These are phyloP conservation scores for Sisymbrium altissimum DNA, from an alignment of 345 rosid genomes.

Conservation along the genomic window DNA sequence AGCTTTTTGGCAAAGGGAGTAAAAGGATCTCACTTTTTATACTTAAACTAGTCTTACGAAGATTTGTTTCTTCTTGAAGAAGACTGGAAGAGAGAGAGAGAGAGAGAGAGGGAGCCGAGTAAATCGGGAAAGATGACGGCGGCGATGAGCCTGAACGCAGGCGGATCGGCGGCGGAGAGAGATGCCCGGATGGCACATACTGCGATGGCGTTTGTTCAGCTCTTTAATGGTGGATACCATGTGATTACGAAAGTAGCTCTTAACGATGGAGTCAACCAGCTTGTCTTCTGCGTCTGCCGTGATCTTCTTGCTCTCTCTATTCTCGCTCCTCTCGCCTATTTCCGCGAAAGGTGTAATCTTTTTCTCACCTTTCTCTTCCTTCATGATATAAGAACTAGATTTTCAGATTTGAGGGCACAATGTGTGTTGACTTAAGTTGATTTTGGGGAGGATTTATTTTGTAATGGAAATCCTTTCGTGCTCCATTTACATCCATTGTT, in stretches of 20 bases:
- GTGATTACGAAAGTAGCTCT: slow-evolving; percentile 96
- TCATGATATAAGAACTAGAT: not conserved
- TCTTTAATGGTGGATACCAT: slow-evolving; percentile 86
- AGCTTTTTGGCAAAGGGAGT: too few species aligned
- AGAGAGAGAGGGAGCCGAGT: not conserved
- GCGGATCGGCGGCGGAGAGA: slow-evolving; percentile 41
- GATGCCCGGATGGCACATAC: slow-evolving; percentile 65
- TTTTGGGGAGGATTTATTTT: not conserved
- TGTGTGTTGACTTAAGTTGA: not conserved
- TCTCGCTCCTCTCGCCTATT: slow-evolving; percentile 82
- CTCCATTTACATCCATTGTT: too few species aligned
- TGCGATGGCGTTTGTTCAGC: slow-evolving; percentile 88
- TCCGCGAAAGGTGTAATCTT: slow-evolving; percentile 69
- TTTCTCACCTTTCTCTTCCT: not conserved
- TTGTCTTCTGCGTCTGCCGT: slow-evolving; percentile 91
- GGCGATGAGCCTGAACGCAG: slow-evolving; percentile 31
- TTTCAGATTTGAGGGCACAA: slow-evolving; percentile 17
- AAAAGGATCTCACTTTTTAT: slow-evolving; percentile 11
- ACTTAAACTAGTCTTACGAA: not conserved
- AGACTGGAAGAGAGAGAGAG: too few species aligned
- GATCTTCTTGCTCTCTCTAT: slow-evolving; percentile 88
- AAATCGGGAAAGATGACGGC: slow-evolving; percentile 35
- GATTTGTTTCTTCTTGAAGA: not conserved
- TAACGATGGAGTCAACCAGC: slow-evolving; percentile 90
- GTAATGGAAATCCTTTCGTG: not conserved